Percentiles rank a stretch among this genome's conserved stretches.
These are phyloP conservation scores for Eimeria necatrix DNA, from an alignment of 169 alveolate species.

Conservation along the genomic window DNA sequence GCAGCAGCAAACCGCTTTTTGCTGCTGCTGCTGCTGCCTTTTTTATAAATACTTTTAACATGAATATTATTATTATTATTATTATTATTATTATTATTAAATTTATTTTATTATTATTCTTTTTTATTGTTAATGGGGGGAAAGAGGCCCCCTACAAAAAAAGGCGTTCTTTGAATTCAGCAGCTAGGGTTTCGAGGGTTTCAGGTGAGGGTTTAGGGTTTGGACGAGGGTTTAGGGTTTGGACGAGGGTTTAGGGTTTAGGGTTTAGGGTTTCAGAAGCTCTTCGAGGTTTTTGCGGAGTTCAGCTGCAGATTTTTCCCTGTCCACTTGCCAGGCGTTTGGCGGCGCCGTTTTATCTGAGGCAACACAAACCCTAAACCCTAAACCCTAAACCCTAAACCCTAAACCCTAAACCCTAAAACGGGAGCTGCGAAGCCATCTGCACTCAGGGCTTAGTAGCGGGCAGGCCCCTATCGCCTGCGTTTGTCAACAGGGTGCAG, in stretches of 20 bases:
- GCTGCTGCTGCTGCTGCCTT: too few species aligned
- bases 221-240: constrained; percentile 34
- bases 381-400: neutral
- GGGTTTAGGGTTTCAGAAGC: neutral
- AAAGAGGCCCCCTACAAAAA: too few species aligned
- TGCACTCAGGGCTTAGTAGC: neutral
- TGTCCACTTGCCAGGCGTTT: neutral
- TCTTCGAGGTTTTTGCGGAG: neutral
- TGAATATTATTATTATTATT: too few species aligned
- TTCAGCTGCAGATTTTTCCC: constrained; percentile 9
- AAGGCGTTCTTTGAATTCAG: neutral
- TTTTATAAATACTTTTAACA: too few species aligned
- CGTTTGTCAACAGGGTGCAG: too few species aligned
- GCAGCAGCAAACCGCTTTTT: too few species aligned
- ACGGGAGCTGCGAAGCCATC: neutral
- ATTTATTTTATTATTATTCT: too few species aligned
- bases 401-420: neutral
- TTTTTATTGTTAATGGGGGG: too few species aligned
- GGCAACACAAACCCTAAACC: neutral
- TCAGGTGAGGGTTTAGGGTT: too few species aligned
- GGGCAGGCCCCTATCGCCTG: too few species aligned
- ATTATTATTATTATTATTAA: neutral
- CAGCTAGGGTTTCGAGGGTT: too few species aligned
- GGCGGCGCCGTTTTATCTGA: constrained; percentile 12
- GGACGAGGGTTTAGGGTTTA: neutral